phyloP scores from a whole-genome alignment of 1,284 basidiomycete genomes.

The Leccinum fallax region DNA sequence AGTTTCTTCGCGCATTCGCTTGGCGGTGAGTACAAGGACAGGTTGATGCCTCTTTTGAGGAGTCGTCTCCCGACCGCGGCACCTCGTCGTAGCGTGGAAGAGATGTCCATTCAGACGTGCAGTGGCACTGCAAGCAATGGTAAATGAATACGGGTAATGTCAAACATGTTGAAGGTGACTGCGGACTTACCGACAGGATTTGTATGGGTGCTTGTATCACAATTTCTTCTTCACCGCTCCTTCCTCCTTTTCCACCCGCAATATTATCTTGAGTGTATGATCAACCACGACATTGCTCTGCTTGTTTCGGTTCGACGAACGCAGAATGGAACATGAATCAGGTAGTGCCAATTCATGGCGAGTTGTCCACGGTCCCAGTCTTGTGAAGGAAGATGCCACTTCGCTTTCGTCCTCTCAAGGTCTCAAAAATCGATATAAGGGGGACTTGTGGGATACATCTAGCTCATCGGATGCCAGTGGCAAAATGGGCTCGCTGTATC shows the following conservation, averaged over 20 bases:
- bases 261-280: conserved; percentile 82
- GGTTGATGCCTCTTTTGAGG: conserved; percentile 34
- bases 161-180: neutral
- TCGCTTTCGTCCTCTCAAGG: conserved; percentile 54
- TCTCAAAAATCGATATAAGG: conserved; percentile 46
- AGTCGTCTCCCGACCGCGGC: conserved; percentile 33
- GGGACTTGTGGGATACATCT: conserved; percentile 55
- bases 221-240: conserved; percentile 74
- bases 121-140: conserved; percentile 59
- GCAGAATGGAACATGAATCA: conserved; percentile 58
- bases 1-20: conserved; percentile 7
- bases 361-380: conserved; percentile 75
- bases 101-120: conserved; percentile 75
- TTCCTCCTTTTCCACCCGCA: conserved; percentile 85
- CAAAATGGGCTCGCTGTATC: conserved; percentile 56
- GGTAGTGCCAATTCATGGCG: conserved; percentile 60
- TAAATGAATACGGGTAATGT: neutral
- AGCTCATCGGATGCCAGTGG: conserved; percentile 66
- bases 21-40: conserved; percentile 46
- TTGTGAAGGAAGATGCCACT: conserved; percentile 62
- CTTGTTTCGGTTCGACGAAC: conserved; percentile 84
- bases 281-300: conserved; percentile 79
- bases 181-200: conserved; percentile 68
- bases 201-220: conserved; percentile 82
- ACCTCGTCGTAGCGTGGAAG: conserved; percentile 69